A percentile compares a stretch with the other conserved stretches of the same genome.
These are phyloP conservation scores for Camellia sinensis DNA, from an alignment of 148 eudicot species.

Conservation along the genomic window DNA sequence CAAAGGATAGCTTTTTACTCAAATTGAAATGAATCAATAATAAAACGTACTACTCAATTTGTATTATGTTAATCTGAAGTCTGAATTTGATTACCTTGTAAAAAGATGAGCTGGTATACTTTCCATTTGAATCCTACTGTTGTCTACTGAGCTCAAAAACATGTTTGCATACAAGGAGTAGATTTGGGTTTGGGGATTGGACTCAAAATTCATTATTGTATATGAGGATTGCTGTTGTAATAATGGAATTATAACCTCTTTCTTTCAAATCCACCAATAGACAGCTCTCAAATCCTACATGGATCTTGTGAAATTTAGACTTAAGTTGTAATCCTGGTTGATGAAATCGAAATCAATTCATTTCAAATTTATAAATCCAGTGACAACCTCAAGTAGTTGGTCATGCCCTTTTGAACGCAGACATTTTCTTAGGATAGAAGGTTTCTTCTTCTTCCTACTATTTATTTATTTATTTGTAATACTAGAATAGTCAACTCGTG, in stretches of 20 bases:
- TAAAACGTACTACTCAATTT: too few species aligned
- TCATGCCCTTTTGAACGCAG: background rate
- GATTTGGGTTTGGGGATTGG: background rate
- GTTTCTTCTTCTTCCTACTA: background rate
- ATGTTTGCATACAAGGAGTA: background rate
- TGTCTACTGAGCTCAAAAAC: too few species aligned
- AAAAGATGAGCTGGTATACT: too few species aligned
- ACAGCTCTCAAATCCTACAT: background rate
- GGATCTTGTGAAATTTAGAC: background rate
- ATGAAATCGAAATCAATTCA: background rate
- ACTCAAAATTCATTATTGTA: background rate
- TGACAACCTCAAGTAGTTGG: background rate
- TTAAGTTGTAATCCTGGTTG: background rate
- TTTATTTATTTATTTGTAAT: background rate
- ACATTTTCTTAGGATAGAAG: background rate
- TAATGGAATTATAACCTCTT: background rate
- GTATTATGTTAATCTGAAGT: too few species aligned
- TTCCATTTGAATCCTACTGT: too few species aligned
- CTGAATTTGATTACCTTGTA: too few species aligned
- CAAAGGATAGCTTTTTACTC: too few species aligned
- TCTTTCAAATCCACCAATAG: background rate
- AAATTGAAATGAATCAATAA: too few species aligned
- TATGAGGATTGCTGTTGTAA: background rate
- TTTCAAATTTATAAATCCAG: background rate
- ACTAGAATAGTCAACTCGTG: too few species aligned